phyloP scores from a whole-genome alignment of 352 stramenopile genomes.

The Phytopythium aichiense region DNA sequence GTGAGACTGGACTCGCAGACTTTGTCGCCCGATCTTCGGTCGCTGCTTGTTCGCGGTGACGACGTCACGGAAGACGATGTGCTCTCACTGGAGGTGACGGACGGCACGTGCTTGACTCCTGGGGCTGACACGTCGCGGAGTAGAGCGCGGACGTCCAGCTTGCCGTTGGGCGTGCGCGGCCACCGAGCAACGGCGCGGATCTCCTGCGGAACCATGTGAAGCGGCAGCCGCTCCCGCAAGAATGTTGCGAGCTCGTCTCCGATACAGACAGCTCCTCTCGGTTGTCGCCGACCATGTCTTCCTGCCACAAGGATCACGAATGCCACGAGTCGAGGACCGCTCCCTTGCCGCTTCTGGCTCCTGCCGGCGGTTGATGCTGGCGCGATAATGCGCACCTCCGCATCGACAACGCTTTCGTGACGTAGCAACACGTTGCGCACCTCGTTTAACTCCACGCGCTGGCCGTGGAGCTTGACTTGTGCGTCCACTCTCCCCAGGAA shows the following conservation, averaged over 20 bases:
- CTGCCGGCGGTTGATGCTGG: background rate
- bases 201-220: slow-evolving; percentile 66
- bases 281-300: background rate
- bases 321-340: slow-evolving; percentile 27
- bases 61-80: background rate
- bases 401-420: slow-evolving; percentile 29
- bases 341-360: slow-evolving; percentile 8
- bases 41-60: background rate
- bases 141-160: slow-evolving; percentile 54
- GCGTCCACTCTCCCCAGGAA: slow-evolving; percentile 68
- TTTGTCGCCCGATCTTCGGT: background rate
- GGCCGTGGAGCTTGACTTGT: slow-evolving; percentile 79
- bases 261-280: slow-evolving; percentile 5
- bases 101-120: background rate
- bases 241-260: slow-evolving; percentile 18
- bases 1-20: slow-evolving; percentile 5
- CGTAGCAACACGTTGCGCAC: slow-evolving; percentile 57
- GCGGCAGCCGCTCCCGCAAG: slow-evolving; percentile 31
- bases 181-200: slow-evolving; percentile 36
- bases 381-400: slow-evolving; percentile 33
- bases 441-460: slow-evolving; percentile 80
- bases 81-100: background rate
- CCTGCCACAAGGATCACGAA: slow-evolving; percentile 36
- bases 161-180: slow-evolving; percentile 69
- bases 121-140: background rate